Percentiles rank a stretch among this genome's conserved stretches.
These are phyloP conservation scores for Pouteria campechiana DNA, from an alignment of 179 eudicot genomes.

Conservation along the genomic window DNA sequence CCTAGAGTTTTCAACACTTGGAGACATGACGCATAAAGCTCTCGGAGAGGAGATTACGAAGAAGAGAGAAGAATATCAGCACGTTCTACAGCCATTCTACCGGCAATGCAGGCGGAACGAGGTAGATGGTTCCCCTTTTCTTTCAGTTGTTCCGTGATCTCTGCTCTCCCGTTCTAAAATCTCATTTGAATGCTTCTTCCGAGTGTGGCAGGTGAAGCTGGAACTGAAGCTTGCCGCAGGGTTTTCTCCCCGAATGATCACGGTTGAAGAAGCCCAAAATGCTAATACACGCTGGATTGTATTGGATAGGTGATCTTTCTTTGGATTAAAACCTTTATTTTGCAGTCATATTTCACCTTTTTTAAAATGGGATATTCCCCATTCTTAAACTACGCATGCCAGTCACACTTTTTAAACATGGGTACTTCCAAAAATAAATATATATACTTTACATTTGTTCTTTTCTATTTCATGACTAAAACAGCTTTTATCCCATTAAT, in stretches of 20 bases:
- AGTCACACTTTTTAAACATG: too few species aligned
- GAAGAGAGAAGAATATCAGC: slow-evolving; percentile 12
- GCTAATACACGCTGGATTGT: slow-evolving; percentile 10
- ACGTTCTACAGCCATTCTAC: slow-evolving; percentile 7
- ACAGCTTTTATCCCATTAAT: too few species aligned
- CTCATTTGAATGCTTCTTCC: too few species aligned
- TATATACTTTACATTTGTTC: too few species aligned
- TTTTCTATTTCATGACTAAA: too few species aligned
- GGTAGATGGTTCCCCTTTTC: slow-evolving; percentile 1
- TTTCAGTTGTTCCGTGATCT: too few species aligned
- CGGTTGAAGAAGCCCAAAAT: slow-evolving; percentile 5
- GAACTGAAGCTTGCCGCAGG: slow-evolving; percentile 13
- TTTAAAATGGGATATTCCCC: too few species aligned
- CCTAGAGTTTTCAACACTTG: slow-evolving; percentile 11
- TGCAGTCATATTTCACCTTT: too few species aligned
- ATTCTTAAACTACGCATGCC: too few species aligned
- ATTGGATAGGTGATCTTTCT: slow-evolving; percentile 9
- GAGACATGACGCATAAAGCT: slow-evolving; percentile 8
- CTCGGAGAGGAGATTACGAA: slow-evolving; percentile 11
- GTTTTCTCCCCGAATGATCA: slow-evolving; percentile 3
- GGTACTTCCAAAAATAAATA: too few species aligned
- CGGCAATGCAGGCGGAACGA: slow-evolving; percentile 9
- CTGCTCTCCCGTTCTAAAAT: too few species aligned
- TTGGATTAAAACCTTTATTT: not conserved
- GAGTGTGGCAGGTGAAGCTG: slow-evolving; percentile 14